Conservation (phyloP, 768 basidiomycete genomes). For the Tephrocybe sp. region DNA sequence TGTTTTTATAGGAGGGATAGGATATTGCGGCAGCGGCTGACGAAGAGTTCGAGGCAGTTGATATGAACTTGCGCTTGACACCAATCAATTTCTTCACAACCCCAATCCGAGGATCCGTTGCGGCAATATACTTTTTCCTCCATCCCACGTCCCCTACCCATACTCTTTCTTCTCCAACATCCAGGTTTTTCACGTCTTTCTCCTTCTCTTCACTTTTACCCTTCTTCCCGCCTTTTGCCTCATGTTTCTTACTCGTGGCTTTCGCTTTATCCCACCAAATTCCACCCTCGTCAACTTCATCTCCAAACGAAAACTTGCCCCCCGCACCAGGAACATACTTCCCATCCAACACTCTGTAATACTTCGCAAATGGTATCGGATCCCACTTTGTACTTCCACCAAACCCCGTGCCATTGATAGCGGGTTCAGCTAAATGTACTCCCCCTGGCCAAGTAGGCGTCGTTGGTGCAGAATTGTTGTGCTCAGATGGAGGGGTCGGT, state of each 20-base stretch:
- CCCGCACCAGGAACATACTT: slow-evolving; percentile 63
- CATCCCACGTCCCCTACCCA: slow-evolving; percentile 32
- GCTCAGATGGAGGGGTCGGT: slow-evolving; percentile 42
- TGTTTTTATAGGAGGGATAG: too few species aligned
- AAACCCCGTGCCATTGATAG: too few species aligned
- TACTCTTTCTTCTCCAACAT: too few species aligned
- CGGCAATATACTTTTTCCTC: slow-evolving; percentile 53
- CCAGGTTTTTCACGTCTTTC: too few species aligned
- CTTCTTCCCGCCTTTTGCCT: background rate
- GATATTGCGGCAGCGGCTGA: too few species aligned
- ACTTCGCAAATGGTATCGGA: slow-evolving; percentile 70
- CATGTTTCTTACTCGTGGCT: too few species aligned
- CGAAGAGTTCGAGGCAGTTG: too few species aligned
- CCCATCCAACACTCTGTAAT: slow-evolving; percentile 62
- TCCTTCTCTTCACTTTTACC: background rate
- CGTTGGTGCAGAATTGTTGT: slow-evolving; percentile 45
- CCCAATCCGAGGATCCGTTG: slow-evolving; percentile 72
- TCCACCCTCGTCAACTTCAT: slow-evolving; percentile 45
- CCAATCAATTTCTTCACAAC: slow-evolving; percentile 69
- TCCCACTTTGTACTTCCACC: slow-evolving; percentile 30
- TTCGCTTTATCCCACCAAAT: too few species aligned
- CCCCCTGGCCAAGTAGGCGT: slow-evolving; percentile 47
- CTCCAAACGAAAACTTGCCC: slow-evolving; percentile 51
- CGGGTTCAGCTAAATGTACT: too few species aligned
- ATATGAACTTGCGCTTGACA: slow-evolving; percentile 59